Conservation (phyloP, 2,329 filamentous ascomycete genomes). For the Pestalotiopsis fici region DNA sequence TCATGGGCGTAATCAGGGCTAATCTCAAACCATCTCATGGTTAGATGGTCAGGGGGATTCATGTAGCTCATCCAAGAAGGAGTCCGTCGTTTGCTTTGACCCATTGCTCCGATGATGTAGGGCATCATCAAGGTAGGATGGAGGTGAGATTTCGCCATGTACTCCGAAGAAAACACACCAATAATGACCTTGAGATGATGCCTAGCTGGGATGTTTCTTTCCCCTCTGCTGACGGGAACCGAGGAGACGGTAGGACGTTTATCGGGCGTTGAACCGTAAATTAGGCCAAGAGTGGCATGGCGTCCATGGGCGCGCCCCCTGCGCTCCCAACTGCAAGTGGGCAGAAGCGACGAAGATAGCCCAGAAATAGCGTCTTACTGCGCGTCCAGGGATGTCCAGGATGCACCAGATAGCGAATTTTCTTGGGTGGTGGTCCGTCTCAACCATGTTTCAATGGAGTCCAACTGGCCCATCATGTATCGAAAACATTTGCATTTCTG, state of each 20-base stretch:
- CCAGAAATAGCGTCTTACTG: not conserved
- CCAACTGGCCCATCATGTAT: not conserved
- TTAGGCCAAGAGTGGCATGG: not conserved
- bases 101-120: not conserved
- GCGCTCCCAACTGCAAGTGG: not conserved
- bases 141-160: not conserved
- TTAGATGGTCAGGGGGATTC: not conserved
- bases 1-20: not conserved
- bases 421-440: not conserved
- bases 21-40: not conserved
- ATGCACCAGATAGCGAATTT: not conserved
- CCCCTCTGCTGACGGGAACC: not conserved
- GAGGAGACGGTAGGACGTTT: constrained; percentile 1
- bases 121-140: not conserved
- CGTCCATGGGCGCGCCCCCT: not conserved
- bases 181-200: not conserved
- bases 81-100: not conserved
- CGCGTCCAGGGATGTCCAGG: too few relatives aligned
- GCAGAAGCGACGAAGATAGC: not conserved
- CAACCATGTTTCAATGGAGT: not conserved
- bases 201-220: not conserved
- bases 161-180: not conserved
- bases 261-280: not conserved
- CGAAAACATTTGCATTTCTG: not conserved
- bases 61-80: not conserved